Conservation (phyloP, 306 rosid genomes). For the Sindora glabra region DNA sequence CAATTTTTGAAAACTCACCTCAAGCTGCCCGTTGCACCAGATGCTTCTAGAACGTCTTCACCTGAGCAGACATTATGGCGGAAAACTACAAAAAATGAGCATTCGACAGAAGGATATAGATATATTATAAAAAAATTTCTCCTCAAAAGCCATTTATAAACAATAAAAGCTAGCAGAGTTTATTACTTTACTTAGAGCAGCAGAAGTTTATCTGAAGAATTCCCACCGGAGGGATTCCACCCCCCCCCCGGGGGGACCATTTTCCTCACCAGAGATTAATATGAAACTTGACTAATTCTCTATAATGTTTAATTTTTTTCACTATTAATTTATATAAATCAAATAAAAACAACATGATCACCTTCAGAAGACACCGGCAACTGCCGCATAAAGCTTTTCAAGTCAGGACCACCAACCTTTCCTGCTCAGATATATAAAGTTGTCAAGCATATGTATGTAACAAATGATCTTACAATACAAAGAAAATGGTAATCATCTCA, state of each 20-base stretch:
- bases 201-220: too few species aligned
- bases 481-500: slow-evolving; percentile 26
- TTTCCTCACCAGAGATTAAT: not conserved
- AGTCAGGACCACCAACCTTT: slow-evolving; percentile 63
- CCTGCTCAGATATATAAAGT: slow-evolving; percentile 26
- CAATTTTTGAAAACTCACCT: slow-evolving; percentile 39
- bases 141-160: not conserved
- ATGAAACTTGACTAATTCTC: not conserved
- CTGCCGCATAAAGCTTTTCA: slow-evolving; percentile 79
- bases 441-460: not conserved
- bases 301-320: not conserved
- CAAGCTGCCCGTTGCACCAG: slow-evolving; percentile 21
- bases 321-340: not conserved
- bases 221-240: too few species aligned
- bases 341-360: slow-evolving; percentile 5
- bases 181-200: too few species aligned
- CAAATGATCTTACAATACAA: not conserved
- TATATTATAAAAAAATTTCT: not conserved
- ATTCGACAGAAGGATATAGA: not conserved
- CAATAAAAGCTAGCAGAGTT: not conserved
- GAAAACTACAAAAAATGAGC: slow-evolving; percentile 11
- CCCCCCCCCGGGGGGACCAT: not conserved
- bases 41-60: slow-evolving; percentile 39
- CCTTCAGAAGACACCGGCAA: slow-evolving; percentile 66
- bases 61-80: slow-evolving; percentile 32